Base-by-base conservation (phyloP, 352 stramenopile genomes). In the Globisporangium cystogenes region DNA sequence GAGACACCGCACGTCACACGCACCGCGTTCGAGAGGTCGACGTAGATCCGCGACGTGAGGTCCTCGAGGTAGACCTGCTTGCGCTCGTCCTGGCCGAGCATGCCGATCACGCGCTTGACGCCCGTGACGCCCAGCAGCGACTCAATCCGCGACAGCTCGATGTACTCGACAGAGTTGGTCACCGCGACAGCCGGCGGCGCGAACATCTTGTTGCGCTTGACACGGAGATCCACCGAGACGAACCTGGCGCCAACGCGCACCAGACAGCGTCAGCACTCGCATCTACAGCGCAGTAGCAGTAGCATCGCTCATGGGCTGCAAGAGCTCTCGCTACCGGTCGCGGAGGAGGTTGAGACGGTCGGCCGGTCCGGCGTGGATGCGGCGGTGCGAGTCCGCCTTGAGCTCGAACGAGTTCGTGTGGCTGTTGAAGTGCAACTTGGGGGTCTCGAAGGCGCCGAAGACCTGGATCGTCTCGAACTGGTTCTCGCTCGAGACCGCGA, bases 141-240 rank as follows among this genome's bases (percentile, higher is more conserved):
- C 58, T 95, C 85, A 51, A 95, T 92, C 16, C 70, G 65, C n/a
- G 79, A 90, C n/a, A 95, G 63, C 77, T 93, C 70, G 44, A 90
- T 93, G 59, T 90, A 86, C 41, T 91, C 78, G 7, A 69, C 62
- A 2, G 69, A 65, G 37, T 74, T 81, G 1, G 76, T 72, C 20
- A 90, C 54, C 0, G 76, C 67, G 41, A 78, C 71, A 3, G 79
- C 69, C 4, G 80, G 82, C 8, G 73, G 67, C 18, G 82, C 66
- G 62, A 95, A 93, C 57, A 91, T 76, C 50, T 87, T 87, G 69
- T 94, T 91, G 7, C 84, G 64, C 57, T 87, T 87, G 21, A 94
- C 79, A 10, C 84, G 81, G 14, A 78, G 70, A 48, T 92, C 82
- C 45, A 91, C 66, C 1, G 66, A 74, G 44, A 77, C 53, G 52